Conservation (phyloP, 768 basidiomycete genomes). For the Kwoniella europaea region DNA sequence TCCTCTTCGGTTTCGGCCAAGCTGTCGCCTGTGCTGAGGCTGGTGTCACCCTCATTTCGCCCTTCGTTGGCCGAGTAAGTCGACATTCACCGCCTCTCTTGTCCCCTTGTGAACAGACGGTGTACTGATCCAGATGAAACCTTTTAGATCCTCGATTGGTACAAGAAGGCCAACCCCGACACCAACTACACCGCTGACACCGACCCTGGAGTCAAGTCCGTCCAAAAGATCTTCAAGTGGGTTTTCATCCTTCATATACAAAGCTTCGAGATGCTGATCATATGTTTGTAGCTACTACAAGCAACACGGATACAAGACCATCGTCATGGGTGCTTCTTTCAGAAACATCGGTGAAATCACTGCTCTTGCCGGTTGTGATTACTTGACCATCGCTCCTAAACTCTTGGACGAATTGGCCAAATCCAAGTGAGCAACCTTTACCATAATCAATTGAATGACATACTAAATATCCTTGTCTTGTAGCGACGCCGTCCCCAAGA, state of each 20-base stretch:
- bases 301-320: slow-evolving; percentile 96
- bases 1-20: slow-evolving; percentile 97
- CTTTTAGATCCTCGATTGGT: slow-evolving; percentile 92
- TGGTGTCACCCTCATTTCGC: slow-evolving; percentile 96
- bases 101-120: neutral
- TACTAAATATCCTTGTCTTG: neutral
- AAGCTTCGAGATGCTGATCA: neutral
- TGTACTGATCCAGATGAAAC: neutral
- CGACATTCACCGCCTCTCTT: neutral
- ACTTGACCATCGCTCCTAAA: slow-evolving; percentile 88
- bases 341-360: slow-evolving; percentile 94
- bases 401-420: slow-evolving; percentile 89
- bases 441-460: too few relatives aligned
- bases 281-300: slow-evolving; percentile 69
- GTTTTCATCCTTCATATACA: slow-evolving; percentile 3
- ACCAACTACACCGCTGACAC: slow-evolving; percentile 79
- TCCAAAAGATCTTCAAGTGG: slow-evolving; percentile 97
- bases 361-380: slow-evolving; percentile 94
- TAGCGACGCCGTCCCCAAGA: slow-evolving; percentile 76
- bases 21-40: slow-evolving; percentile 99
- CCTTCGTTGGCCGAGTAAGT: slow-evolving; percentile 95
- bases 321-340: slow-evolving; percentile 99
- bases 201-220: slow-evolving; percentile 94
- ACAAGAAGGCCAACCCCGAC: slow-evolving; percentile 85
- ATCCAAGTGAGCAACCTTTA: slow-evolving; percentile 38